Evolutionary conservation across 169 alveolate genomes (phyloP), one percentile per base, ranked within the genome.

Genomic region (Plasmodium relictum): DNA sequence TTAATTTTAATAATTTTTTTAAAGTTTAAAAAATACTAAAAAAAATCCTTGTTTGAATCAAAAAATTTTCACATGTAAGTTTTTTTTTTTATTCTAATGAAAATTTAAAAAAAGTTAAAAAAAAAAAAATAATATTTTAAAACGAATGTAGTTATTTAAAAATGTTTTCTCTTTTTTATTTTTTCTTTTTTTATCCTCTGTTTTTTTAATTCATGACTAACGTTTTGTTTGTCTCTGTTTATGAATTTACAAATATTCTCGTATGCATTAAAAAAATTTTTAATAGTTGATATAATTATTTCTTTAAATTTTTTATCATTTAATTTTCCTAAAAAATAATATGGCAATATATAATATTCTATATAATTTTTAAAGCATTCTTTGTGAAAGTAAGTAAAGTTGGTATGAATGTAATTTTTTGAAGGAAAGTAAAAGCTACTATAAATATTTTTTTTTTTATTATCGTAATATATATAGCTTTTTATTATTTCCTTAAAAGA

Each of bases 311-410:
- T 22, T 31, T 85, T 41, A 45, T 85, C 88, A 69, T 71, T 44
- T 56, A 85, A 85, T 48, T 85, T 85, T 24, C 69, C 70, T 58
- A 85, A 61, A 44, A 85, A 85, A 20, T 70, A 85, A 59, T 85
- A 85, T 2, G 92, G 92, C 14, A 71, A 71, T 39, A 85, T 44
- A 44, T 9, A 56, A 85, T 70, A 85, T 6, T 85, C 76, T 37
- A 85, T 62, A 70, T 85, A 85, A 45, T 44, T 85, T 85, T 85
- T 85, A 85, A 85, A 85, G 48, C 92, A 85, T 9, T 68, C 56
- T n/a, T 39, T 61, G 31, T 85, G 92, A 71, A 85, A 85, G 70
- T 65, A 85, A 24, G 92, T 85, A 52, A 70, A 85, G 20, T 85
- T 56, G 20, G 87, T 71, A 18, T 85, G 37, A 14, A 45, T 41